Evolutionary conservation across 495 filamentous ascomycete genomes (phyloP), one percentile per base, ranked within the genome.

Genomic region (Letharia columbiana): DNA sequence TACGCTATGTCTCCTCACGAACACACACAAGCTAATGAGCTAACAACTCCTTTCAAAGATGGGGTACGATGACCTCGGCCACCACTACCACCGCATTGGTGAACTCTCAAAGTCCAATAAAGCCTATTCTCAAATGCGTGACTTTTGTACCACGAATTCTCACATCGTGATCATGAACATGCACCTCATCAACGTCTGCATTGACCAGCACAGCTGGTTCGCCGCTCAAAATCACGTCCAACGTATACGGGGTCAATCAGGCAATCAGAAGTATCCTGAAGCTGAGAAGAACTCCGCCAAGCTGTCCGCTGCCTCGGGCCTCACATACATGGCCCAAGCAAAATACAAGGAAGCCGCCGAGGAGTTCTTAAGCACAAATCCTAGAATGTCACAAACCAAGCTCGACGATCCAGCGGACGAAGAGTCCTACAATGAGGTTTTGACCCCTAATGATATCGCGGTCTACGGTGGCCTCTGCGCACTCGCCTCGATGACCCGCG

Each of bases 381-480:
- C 73, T 49, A 67, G 71, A 45, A 73, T 73, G 71, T 63, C 65
- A 35, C 62, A 63, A 28, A 69, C 71, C 31, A 69, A 69, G 45
- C 50, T 73, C 11, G 71, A 73, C 39, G 76, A 87, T 12, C 69
- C 77, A 5, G 77, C 75, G 42, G 67, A 86, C 28, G 81, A 80
- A 7, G 77, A 84, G 58, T 80, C 71, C 5, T 92, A 87, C 74
- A 89, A 87, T 69, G 86, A 90, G 57, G 80, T 96, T 12, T 79
- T 91, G 57, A 89, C 86, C 23, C 80, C 86, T 2, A 98, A 96
- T 74, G 94, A 98, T 70, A 80, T 98, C 8, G 94, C 94, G 41
- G 82, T 94, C 39, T 98, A 97, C 67, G 94, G 93, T 60, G 92
- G 90, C 8, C 83, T 98, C 28, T 89, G 92, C 66, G 92, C 94